Percentiles rank a stretch among this genome's conserved stretches.
These are phyloP conservation scores for Paraconiothyrium brasiliense DNA, from an alignment of 2,329 filamentous ascomycete genomes.

Conservation along the genomic window DNA sequence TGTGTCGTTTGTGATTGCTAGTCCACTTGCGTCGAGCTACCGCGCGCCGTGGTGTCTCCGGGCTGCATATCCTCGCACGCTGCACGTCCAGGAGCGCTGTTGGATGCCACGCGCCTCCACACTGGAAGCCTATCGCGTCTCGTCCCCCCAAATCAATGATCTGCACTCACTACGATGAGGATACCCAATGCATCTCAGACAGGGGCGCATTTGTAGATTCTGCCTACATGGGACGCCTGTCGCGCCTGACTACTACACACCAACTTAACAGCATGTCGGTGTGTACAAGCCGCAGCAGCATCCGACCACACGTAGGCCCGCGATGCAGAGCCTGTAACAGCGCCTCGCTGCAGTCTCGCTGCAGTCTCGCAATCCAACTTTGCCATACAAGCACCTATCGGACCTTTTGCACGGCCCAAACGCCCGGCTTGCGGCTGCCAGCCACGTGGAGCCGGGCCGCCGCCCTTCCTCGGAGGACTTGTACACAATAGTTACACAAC, in stretches of 20 bases:
- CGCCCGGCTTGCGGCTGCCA: constrained; percentile 6
- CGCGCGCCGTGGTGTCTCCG: constrained; percentile 9
- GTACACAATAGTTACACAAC: too few relatives aligned
- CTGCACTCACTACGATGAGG: not conserved
- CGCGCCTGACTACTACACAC: not conserved
- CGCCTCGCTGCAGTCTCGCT: not conserved
- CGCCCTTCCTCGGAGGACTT: not conserved
- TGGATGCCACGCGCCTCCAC: constrained; percentile 8
- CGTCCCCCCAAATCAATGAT: not conserved
- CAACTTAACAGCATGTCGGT: not conserved
- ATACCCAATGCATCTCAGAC: not conserved
- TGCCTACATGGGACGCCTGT: not conserved
- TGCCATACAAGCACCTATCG: not conserved
- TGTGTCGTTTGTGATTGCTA: not conserved
- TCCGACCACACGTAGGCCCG: too few relatives aligned
- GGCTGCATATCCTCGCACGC: constrained; percentile 22
- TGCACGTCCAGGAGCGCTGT: constrained; percentile 23
- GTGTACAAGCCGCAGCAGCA: not conserved
- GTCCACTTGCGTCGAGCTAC: constrained; percentile 1
- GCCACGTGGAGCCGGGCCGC: not conserved
- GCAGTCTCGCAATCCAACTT: not conserved
- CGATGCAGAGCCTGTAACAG: not conserved
- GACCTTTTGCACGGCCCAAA: constrained; percentile 3
- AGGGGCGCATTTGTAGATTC: not conserved
- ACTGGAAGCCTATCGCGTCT: not conserved